phyloP scores from a whole-genome alignment of 78 protist species.

The Chrysochromulina parva region DNA sequence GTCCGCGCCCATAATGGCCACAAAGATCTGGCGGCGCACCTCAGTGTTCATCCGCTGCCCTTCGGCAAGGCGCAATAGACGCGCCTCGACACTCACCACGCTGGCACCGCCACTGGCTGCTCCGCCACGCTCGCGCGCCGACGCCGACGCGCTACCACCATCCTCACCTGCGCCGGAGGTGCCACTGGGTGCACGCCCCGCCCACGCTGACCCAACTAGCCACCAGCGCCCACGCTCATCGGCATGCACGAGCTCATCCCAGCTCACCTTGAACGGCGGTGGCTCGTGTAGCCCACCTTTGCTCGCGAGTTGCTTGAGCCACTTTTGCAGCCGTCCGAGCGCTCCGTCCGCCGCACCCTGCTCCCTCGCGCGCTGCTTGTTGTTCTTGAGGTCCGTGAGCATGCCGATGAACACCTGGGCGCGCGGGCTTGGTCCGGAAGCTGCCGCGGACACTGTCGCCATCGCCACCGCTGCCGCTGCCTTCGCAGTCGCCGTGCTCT shows the following conservation, averaged over 20 bases:
- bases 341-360: neutral
- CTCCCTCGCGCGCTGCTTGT: neutral
- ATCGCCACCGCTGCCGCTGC: no score
- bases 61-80: neutral
- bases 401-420: neutral
- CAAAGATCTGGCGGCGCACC: neutral
- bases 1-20: neutral
- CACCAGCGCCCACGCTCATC: neutral
- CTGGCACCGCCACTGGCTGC: neutral
- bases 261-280: neutral
- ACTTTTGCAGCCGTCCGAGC: neutral
- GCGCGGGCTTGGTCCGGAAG: neutral
- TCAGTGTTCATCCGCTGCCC: slow-evolving; percentile 2
- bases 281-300: neutral
- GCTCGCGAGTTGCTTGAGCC: neutral
- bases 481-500: no score
- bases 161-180: no score
- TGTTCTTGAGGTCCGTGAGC: slow-evolving; percentile 2
- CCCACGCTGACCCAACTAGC: slow-evolving; percentile 19
- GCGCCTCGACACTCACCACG: neutral
- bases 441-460: no score
- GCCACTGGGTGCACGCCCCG: neutral
- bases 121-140: neutral
- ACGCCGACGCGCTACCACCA: no score
- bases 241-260: neutral